Percentiles rank a stretch among this genome's conserved stretches.
phyloP scores from a whole-genome alignment of 2,329 filamentous ascomycete genomes.

The Cercospora brassicicola region DNA sequence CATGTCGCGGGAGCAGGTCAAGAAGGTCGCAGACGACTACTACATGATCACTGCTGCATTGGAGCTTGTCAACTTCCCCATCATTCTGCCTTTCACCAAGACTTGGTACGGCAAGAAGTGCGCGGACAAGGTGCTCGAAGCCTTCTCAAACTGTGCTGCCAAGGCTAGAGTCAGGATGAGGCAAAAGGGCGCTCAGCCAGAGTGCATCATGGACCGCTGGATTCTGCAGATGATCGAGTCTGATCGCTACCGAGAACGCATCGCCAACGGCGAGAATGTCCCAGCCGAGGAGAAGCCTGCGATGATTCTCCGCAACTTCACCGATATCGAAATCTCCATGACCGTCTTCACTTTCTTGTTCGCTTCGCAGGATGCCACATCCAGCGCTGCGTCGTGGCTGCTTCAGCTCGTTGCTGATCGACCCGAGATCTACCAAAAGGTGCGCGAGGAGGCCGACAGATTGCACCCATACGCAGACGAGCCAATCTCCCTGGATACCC shows the following conservation, averaged over 20 bases:
- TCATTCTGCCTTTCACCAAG: conserved; percentile 92
- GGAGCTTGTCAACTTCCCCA: conserved; percentile 96
- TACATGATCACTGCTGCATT: conserved; percentile 93
- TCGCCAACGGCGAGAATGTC: conserved; percentile 67
- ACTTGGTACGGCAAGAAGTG: conserved; percentile 98
- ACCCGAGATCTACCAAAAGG: conserved; percentile 84
- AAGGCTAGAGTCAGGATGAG: conserved; percentile 80
- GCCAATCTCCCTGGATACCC: conserved; percentile 71
- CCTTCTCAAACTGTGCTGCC: conserved; percentile 87
- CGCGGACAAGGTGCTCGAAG: conserved; percentile 83
- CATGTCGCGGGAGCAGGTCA: conserved; percentile 83
- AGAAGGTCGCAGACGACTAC: conserved; percentile 95
- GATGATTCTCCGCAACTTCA: conserved; percentile 83
- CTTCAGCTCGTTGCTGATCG: conserved; percentile 93
- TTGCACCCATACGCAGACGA: conserved; percentile 32
- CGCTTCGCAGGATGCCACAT: conserved; percentile 95
- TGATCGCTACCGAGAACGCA: conserved; percentile 73
- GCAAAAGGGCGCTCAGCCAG: conserved; percentile 79
- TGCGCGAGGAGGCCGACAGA: conserved; percentile 70
- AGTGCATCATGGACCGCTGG: conserved; percentile 96
- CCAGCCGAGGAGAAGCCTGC: conserved; percentile 76
- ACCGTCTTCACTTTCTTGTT: conserved; percentile 69
- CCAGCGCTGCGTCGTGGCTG: conserved; percentile 88
- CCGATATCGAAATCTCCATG: conserved; percentile 86
- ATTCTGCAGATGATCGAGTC: conserved; percentile 84